Evolutionary conservation across 345 rosid species (phyloP).

Genomic region (Raphanus raphanistrum): DNA sequence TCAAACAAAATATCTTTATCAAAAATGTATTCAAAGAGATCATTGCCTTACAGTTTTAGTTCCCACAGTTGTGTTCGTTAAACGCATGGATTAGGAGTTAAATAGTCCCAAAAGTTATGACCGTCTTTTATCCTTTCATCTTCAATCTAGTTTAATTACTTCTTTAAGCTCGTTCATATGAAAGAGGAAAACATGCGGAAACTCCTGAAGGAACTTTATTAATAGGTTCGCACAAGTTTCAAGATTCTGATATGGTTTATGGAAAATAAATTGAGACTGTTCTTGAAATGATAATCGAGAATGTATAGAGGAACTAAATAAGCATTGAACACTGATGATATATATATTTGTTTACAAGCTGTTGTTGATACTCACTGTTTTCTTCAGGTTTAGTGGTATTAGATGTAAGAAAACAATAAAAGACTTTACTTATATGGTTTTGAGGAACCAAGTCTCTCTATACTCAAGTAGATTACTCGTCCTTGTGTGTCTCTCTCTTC

Average conservation of each 20-base stretch:
- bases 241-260: neutral
- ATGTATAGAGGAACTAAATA: neutral
- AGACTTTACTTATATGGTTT: conserved; percentile 21
- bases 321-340: neutral
- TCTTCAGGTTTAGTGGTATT: conserved; percentile 7
- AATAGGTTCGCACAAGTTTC: neutral
- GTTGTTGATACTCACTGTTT: neutral
- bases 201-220: neutral
- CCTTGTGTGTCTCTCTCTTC: conserved; percentile 58
- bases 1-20: neutral
- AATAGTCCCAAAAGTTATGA: neutral
- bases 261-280: neutral
- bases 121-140: neutral
- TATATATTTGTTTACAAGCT: neutral
- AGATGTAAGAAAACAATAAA: neutral
- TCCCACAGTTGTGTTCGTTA: neutral
- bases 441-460: conserved; percentile 1
- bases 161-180: neutral
- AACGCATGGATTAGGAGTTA: neutral
- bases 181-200: neutral
- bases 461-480: conserved; percentile 41
- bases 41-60: neutral
- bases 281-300: neutral
- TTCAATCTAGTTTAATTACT: neutral
- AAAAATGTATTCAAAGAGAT: neutral